Evolutionary conservation across 1,284 basidiomycete genomes (phyloP).

Genomic region (Apiotrichum domesticum): DNA sequence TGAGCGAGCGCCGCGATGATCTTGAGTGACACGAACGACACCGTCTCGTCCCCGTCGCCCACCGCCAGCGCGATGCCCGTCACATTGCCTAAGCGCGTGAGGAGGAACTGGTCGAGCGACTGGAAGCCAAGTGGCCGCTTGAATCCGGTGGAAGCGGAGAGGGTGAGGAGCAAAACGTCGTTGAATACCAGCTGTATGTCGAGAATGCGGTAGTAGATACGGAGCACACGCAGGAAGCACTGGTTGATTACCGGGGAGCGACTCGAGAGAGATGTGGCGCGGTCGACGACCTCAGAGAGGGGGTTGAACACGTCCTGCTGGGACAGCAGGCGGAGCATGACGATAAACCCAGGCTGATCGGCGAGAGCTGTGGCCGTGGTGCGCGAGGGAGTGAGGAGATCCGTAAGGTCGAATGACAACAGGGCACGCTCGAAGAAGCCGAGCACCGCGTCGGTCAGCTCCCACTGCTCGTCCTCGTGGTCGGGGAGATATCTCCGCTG

Average conservation of each 20-base stretch:
- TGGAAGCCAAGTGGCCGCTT: constrained; percentile 35
- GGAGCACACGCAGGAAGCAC: constrained; percentile 71
- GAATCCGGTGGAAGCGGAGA: constrained; percentile 53
- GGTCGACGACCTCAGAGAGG: constrained; percentile 50
- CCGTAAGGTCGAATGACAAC: constrained; percentile 67
- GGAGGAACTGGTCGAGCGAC: constrained; percentile 69
- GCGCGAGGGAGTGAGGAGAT: constrained; percentile 30
- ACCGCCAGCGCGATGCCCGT: constrained; percentile 80
- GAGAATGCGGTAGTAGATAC: constrained; percentile 74
- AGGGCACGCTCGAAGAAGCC: constrained; percentile 79
- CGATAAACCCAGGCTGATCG: constrained; percentile 80
- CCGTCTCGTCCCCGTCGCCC: constrained; percentile 64
- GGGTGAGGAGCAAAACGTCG: constrained; percentile 75
- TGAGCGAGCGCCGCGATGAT: constrained; percentile 63
- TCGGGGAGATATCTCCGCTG: constrained; percentile 58
- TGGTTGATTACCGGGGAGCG: constrained; percentile 46
- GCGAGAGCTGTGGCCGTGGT: constrained; percentile 33
- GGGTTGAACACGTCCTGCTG: constrained; percentile 55
- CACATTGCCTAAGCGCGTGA: constrained; percentile 65
- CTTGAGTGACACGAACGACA: constrained; percentile 72
- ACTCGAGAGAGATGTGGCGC: constrained; percentile 44
- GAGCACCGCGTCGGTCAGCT: constrained; percentile 75
- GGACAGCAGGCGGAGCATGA: constrained; percentile 73
- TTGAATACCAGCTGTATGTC: constrained; percentile 84
- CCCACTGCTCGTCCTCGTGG: constrained; percentile 79